A percentile compares a stretch with the other conserved stretches of the same genome.
These are phyloP conservation scores for Delonix regia DNA, from an alignment of 306 rosid genomes.

Conservation along the genomic window DNA sequence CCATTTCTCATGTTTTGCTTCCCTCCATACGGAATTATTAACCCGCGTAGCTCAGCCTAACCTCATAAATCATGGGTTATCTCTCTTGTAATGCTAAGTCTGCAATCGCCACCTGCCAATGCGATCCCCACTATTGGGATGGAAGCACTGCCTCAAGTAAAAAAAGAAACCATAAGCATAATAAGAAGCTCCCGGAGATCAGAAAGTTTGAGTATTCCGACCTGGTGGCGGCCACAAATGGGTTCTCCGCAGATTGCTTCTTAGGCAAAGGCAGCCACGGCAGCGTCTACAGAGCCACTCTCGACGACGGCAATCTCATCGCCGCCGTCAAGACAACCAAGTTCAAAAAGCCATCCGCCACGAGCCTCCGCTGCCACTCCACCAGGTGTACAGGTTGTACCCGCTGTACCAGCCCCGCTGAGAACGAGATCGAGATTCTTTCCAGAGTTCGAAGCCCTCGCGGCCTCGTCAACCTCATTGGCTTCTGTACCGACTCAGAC, in stretches of 20 bases:
- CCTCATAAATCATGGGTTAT: slow-evolving; percentile 55
- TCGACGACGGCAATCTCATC: slow-evolving; percentile 57
- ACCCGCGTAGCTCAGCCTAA: too few relatives aligned
- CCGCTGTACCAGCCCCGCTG: slow-evolving; percentile 45
- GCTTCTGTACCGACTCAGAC: slow-evolving; percentile 45
- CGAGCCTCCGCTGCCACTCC: slow-evolving; percentile 1
- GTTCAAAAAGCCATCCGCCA: slow-evolving; percentile 26
- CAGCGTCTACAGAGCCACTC: slow-evolving; percentile 60
- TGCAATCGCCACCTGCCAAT: slow-evolving; percentile 51
- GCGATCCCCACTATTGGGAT: slow-evolving; percentile 51
- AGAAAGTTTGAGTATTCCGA: slow-evolving; percentile 49
- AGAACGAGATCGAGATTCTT: slow-evolving; percentile 73
- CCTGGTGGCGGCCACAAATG: slow-evolving; percentile 56
- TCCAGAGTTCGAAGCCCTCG: slow-evolving; percentile 48
- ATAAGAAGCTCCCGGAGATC: slow-evolving; percentile 33
- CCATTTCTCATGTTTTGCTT: background rate
- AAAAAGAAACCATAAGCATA: slow-evolving; percentile 9
- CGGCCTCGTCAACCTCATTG: slow-evolving; percentile 63
- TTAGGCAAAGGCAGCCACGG: slow-evolving; percentile 80
- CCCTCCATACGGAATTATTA: background rate
- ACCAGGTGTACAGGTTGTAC: slow-evolving; percentile 18
- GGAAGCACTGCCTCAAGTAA: background rate
- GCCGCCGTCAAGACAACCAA: slow-evolving; percentile 69
- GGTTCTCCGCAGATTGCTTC: slow-evolving; percentile 57
- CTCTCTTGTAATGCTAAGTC: slow-evolving; percentile 62